These are phyloP conservation scores for Turritis glabra DNA, from an alignment of 345 rosid genomes.

Conservation along the genomic window DNA sequence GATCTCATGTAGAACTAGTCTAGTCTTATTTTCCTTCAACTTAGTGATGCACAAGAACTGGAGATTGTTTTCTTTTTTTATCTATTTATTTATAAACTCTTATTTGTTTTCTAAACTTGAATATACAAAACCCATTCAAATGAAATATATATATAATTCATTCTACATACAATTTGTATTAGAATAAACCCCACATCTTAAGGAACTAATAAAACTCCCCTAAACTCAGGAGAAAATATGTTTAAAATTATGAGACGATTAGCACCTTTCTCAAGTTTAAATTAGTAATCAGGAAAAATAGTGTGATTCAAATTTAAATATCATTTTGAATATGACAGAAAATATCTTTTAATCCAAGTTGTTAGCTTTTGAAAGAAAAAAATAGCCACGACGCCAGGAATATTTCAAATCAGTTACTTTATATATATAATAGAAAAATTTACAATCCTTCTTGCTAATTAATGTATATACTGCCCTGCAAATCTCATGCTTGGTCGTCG, in stretches of 20 bases:
- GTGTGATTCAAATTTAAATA: background rate
- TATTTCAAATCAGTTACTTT: background rate
- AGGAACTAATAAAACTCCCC: conserved; percentile 16
- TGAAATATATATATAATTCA: no score
- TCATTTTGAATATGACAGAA: conserved; percentile 2
- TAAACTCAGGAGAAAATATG: background rate
- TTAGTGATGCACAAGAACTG: conserved; percentile 26
- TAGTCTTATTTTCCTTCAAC: background rate
- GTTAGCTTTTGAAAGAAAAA: background rate
- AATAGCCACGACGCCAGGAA: background rate
- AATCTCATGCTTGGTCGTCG: conserved; percentile 1
- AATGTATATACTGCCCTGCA: background rate
- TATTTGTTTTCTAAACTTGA: background rate
- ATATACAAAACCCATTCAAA: background rate
- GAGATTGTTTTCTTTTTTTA: background rate
- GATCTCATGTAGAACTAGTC: background rate
- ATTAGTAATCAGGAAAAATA: background rate
- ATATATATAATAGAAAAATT: background rate
- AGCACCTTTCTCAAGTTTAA: background rate
- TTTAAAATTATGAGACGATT: background rate
- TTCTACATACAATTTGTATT: background rate
- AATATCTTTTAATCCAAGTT: conserved; percentile 9
- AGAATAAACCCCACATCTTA: background rate
- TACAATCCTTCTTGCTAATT: no score
- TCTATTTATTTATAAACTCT: background rate